Evolutionary conservation across 371 early-diverging fungal species (phyloP), one percentile per base, ranked within the genome.

Genomic region (Mortierella sp.): DNA sequence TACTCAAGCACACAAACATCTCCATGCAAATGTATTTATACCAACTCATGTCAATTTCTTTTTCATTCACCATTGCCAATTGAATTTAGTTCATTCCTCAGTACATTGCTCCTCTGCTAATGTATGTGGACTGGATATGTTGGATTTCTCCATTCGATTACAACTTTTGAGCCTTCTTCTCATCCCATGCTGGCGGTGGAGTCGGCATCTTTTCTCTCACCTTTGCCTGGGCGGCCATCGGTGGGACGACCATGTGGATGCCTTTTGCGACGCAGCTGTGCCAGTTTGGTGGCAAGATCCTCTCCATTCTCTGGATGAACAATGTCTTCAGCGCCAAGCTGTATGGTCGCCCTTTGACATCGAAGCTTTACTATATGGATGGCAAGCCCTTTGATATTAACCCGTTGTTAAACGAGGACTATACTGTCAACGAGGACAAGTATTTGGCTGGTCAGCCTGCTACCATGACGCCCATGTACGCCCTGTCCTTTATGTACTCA

Each of bases 381-480:
- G 60, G 31, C 2, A 14, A 16, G 6, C 60, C 31, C 60, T 60
- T 60, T 28, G 13, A 31, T 0, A 60, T 60, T 26, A 4, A 14
- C 4, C 16, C 60, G 16, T 4, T 60, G 60, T 31, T 60, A 26
- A 60, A 60, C 19, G 60, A 60, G 31, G 31, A 60, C 60, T 60
- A 60, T 28, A 28, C 60, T 31, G 84, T 93, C 68, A 90, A 91
- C 50, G 81, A 89, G 24, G 92, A 88, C 14, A 94, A 94, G 77
- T 84, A 78, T 48, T 90, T 88, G 1, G 88, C 80, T 13, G 91
- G 92, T 75, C 89, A 90, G 4, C 95, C 95, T 2, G 91, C 96
- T 26, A 92, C 92, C 83, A 92, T 96, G 83, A 90, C 95, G 19
- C 88, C 91, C 44, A 91, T 91, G 76, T 95, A 96, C 84, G 95